Conservation (phyloP, 306 rosid species). For the Quercus glauca region DNA sequence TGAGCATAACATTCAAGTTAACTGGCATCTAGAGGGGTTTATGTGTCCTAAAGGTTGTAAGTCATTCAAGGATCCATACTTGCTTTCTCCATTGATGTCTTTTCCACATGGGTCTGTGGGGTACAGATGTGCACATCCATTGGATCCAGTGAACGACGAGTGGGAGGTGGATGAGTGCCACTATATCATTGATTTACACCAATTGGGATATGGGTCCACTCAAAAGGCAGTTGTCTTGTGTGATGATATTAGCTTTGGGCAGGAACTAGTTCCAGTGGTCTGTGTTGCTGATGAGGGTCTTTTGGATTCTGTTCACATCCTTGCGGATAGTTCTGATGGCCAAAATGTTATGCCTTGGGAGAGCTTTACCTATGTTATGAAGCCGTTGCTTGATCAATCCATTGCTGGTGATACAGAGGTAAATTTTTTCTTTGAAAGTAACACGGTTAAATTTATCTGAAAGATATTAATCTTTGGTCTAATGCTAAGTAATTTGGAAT, state of each 20-base stretch:
- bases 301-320: constrained; percentile 46
- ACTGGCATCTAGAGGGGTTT: constrained; percentile 81
- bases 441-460: background rate
- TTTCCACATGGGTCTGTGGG: constrained; percentile 37
- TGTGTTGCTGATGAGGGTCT: constrained; percentile 72
- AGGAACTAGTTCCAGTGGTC: constrained; percentile 71
- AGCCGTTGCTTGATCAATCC: constrained; percentile 73
- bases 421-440: background rate
- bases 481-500: constrained; percentile 12
- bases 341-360: constrained; percentile 68
- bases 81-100: constrained; percentile 57
- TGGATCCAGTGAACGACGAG: constrained; percentile 46
- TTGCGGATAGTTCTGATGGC: constrained; percentile 30
- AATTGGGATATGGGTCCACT: constrained; percentile 45
- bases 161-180: constrained; percentile 80
- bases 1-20: constrained; percentile 54
- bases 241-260: constrained; percentile 90
- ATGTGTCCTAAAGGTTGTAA: constrained; percentile 76
- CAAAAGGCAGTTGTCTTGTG: constrained; percentile 58
- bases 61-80: constrained; percentile 41
- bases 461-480: constrained; percentile 19
- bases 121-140: constrained; percentile 27
- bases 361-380: constrained; percentile 65
- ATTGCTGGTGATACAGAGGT: constrained; percentile 72
- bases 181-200: constrained; percentile 50